Evolutionary conservation across 495 filamentous ascomycete genomes (phyloP).

Genomic region (Filosporella fistucella): DNA sequence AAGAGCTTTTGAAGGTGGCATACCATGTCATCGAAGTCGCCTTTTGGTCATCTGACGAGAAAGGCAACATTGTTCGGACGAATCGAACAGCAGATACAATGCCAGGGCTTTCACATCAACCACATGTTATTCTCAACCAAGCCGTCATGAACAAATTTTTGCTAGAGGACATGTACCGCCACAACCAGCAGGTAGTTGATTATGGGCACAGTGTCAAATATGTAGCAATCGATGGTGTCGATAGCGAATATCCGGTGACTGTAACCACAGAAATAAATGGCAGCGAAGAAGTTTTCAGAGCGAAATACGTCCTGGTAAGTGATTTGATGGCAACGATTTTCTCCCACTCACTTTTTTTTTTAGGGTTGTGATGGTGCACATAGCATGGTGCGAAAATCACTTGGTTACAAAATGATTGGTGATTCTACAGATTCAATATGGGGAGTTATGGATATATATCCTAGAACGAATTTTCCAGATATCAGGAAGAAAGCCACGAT

Average conservation of each 20-base stretch:
- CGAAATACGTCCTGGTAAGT: background rate
- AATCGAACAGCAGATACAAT: background rate
- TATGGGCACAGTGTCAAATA: background rate
- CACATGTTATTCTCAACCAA: constrained; percentile 32
- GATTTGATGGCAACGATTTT: background rate
- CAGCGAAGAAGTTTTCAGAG: background rate
- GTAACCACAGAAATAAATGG: background rate
- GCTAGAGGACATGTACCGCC: constrained; percentile 21
- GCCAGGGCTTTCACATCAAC: background rate
- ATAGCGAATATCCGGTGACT: background rate
- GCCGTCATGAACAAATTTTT: constrained; percentile 28
- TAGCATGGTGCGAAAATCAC: constrained; percentile 20
- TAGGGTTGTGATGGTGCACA: constrained; percentile 32
- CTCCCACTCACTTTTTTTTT: constrained; percentile 10
- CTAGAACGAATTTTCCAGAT: constrained; percentile 36
- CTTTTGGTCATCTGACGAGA: constrained; percentile 21
- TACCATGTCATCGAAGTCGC: constrained; percentile 21
- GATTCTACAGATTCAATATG: constrained; percentile 32
- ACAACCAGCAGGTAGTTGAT: constrained; percentile 47
- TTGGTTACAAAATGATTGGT: constrained; percentile 21
- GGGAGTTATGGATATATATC: constrained; percentile 35
- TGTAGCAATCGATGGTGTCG: background rate
- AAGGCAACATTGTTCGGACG: background rate
- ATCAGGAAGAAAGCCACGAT: constrained; percentile 29
- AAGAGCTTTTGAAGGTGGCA: constrained; percentile 17